Evolutionary conservation across 225 moss, liverwort and hornwort species (phyloP).

Genomic region (Sphagnum contortum): DNA sequence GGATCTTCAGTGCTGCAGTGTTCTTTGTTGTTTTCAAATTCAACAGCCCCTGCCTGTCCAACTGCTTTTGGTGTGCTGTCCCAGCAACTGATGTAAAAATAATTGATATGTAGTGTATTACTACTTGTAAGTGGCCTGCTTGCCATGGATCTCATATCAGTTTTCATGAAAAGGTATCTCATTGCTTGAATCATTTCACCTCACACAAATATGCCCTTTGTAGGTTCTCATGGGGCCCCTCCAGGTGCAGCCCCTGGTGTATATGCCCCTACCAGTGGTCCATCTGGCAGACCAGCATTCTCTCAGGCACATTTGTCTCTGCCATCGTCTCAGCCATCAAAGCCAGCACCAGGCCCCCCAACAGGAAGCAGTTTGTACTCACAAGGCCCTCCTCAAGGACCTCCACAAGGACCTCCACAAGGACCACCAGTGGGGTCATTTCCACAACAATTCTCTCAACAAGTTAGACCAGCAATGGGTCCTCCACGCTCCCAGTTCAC

Average conservation of each 20-base stretch:
- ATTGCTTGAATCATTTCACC: too few relatives aligned
- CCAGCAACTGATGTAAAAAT: neutral
- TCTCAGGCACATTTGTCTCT: conserved; percentile 25
- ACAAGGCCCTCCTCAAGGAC: conserved; percentile 30
- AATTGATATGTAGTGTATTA: neutral
- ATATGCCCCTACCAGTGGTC: conserved; percentile 12
- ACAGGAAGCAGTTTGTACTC: conserved; percentile 30
- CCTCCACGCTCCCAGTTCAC: conserved; percentile 35
- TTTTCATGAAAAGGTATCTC: too few relatives aligned
- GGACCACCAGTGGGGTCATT: conserved; percentile 30
- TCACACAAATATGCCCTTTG: conserved; percentile 8
- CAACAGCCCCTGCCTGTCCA: neutral
- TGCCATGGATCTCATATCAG: conserved; percentile 3
- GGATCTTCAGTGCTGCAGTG: too few relatives aligned
- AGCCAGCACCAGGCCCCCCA: conserved; percentile 20
- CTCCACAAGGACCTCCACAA: conserved; percentile 26
- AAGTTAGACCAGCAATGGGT: conserved; percentile 31
- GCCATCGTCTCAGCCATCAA: conserved; percentile 22
- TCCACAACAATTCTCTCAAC: conserved; percentile 33
- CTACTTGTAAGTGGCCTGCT: neutral
- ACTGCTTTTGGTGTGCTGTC: neutral
- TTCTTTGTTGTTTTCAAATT: too few relatives aligned
- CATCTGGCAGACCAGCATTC: conserved; percentile 26
- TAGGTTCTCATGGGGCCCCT: conserved; percentile 29
- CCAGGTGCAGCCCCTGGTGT: conserved; percentile 16